These are phyloP conservation scores for Hirschioporus abietinus DNA, from an alignment of 768 basidiomycete species.

Conservation along the genomic window DNA sequence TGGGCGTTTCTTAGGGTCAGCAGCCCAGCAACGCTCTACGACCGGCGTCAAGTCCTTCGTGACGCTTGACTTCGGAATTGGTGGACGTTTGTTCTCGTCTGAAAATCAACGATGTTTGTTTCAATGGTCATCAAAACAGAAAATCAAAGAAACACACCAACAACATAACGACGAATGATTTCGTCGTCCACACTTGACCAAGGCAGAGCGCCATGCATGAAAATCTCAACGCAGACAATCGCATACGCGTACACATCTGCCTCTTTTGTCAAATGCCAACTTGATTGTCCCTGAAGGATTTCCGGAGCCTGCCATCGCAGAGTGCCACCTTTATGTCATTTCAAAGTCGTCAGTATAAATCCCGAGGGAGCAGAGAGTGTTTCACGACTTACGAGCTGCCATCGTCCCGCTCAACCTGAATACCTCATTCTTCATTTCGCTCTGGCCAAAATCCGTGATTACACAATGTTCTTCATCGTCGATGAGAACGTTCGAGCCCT, in stretches of 20 bases:
- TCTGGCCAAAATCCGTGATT: conserved; percentile 81
- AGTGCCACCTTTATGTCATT: conserved; percentile 43
- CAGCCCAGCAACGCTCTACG: conserved; percentile 53
- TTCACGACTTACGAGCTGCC: conserved; percentile 36
- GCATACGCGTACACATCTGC: conserved; percentile 69
- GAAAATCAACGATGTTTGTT: conserved; percentile 6
- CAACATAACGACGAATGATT: conserved; percentile 44
- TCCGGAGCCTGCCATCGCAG: conserved; percentile 73
- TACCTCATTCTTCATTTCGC: conserved; percentile 71
- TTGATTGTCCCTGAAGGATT: conserved; percentile 39
- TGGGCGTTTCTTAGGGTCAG: conserved; percentile 45
- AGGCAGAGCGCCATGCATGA: conserved; percentile 56
- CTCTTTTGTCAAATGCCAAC: conserved; percentile 39
- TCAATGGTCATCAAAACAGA: neutral
- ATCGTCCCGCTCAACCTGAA: conserved; percentile 51
- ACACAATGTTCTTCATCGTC: conserved; percentile 62
- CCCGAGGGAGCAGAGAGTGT: conserved; percentile 4
- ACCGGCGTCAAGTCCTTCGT: conserved; percentile 35
- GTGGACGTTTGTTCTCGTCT: conserved; percentile 50
- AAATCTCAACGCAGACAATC: conserved; percentile 58
- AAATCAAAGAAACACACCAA: conserved; percentile 31
- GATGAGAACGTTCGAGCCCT: conserved; percentile 75
- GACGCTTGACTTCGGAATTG: conserved; percentile 36
- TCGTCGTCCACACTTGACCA: conserved; percentile 50
- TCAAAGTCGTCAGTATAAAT: conserved; percentile 2